phyloP scores from a whole-genome alignment of 176 grass and related monocot species.

The Triticum aestivum region DNA sequence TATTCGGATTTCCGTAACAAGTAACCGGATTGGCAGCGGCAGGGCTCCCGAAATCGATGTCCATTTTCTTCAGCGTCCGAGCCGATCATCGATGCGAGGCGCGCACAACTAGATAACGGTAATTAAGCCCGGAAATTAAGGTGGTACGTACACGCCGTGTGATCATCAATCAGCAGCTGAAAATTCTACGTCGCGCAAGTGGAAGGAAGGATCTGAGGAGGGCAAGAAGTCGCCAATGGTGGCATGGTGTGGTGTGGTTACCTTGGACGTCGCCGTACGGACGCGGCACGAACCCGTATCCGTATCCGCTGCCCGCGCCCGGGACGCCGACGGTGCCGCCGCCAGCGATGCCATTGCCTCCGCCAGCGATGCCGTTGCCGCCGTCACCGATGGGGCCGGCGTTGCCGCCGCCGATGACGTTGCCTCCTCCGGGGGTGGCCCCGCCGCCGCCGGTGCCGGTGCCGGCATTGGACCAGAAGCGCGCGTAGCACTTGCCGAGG shows the following conservation, averaged over 20 bases:
- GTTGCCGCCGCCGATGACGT: background rate
- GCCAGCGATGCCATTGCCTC: background rate
- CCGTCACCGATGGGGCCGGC: background rate
- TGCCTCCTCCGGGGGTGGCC: background rate
- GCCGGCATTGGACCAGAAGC: slow-evolving; percentile 75
- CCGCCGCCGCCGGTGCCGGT: background rate
- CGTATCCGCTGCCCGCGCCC: slow-evolving; percentile 29
- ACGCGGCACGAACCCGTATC: slow-evolving; percentile 42
- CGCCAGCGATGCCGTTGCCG: background rate
- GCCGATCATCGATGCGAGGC: background rate
- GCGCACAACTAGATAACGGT: slow-evolving; percentile 29
- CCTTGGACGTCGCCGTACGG: slow-evolving; percentile 41
- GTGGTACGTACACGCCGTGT: background rate
- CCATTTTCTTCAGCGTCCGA: slow-evolving; percentile 5
- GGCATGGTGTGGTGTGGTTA: slow-evolving; percentile 16
- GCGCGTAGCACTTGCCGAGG: slow-evolving; percentile 93
- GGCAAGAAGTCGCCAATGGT: background rate
- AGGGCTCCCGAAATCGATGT: slow-evolving; percentile 14
- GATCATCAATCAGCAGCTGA: background rate
- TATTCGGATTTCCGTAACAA: slow-evolving; percentile 22
- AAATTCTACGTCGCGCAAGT: too few relatives aligned
- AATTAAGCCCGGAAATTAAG: background rate
- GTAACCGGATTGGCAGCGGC: background rate
- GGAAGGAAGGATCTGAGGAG: background rate
- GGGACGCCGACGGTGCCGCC: background rate